These are phyloP conservation scores for Sphaerulina musiva DNA, from an alignment of 2,329 filamentous ascomycete species.

Conservation along the genomic window DNA sequence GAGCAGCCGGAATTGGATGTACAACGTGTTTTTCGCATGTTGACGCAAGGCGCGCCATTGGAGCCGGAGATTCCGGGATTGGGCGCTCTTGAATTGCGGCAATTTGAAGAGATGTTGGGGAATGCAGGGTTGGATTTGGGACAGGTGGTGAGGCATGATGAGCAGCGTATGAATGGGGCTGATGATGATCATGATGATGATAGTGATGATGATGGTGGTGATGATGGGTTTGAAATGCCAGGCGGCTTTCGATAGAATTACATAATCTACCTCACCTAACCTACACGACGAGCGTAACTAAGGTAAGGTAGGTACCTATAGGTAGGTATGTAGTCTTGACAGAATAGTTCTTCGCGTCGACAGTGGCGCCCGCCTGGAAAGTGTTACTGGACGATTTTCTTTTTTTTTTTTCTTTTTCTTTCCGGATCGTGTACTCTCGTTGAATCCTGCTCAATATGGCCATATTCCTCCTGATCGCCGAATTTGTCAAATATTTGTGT, in stretches of 20 bases:
- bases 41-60: background rate
- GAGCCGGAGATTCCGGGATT: background rate
- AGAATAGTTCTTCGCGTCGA: background rate
- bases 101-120: background rate
- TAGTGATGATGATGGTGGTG: background rate
- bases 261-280: background rate
- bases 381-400: background rate
- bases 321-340: no score
- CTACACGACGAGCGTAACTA: no score
- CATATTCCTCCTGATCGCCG: background rate
- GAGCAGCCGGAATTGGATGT: constrained; percentile 4
- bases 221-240: background rate
- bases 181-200: background rate
- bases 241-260: background rate
- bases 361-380: background rate
- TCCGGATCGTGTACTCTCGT: background rate
- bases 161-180: background rate
- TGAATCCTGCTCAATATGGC: background rate
- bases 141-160: background rate
- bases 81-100: background rate
- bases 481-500: no score
- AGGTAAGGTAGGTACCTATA: no score
- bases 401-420: no score
- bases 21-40: background rate
- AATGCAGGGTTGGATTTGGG: background rate